These are phyloP conservation scores for Blastomyces emzantsi DNA, from an alignment of 2,329 filamentous ascomycete species.

Conservation along the genomic window DNA sequence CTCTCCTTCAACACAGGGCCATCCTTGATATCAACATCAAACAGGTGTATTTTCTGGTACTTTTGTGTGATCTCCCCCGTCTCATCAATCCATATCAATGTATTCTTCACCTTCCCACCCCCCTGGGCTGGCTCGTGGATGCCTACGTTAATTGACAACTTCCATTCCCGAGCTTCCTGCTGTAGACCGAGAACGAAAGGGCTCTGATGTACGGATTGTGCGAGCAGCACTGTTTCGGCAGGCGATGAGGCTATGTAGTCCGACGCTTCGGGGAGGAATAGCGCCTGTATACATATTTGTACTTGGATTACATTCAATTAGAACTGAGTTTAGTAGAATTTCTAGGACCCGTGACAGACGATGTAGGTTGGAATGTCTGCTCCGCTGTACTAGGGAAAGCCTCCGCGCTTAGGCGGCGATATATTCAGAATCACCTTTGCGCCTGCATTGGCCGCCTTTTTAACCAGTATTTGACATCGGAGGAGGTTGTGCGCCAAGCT, in stretches of 20 bases:
- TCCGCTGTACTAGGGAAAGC: no score
- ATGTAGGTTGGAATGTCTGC: neutral
- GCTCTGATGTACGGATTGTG: conserved; percentile 54
- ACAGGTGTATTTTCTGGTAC: conserved; percentile 89
- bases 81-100: conserved; percentile 57
- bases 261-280: conserved; percentile 86
- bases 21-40: conserved; percentile 58
- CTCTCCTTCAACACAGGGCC: conserved; percentile 55
- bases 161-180: conserved; percentile 53
- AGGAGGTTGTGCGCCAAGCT: conserved; percentile 69
- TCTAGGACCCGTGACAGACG: no score
- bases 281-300: conserved; percentile 41
- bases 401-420: neutral
- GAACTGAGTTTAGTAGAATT: conserved; percentile 1
- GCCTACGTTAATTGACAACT: conserved; percentile 71
- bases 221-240: conserved; percentile 61
- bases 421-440: conserved; percentile 54
- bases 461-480: conserved; percentile 64
- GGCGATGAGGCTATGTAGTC: conserved; percentile 74
- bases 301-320: conserved; percentile 6
- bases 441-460: conserved; percentile 63
- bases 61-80: conserved; percentile 49
- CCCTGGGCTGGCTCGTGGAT: conserved; percentile 63
- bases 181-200: conserved; percentile 70
- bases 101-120: conserved; percentile 51